phyloP scores from a whole-genome alignment of 1,284 basidiomycete species.

The Austroboletus novae-zelandiae region DNA sequence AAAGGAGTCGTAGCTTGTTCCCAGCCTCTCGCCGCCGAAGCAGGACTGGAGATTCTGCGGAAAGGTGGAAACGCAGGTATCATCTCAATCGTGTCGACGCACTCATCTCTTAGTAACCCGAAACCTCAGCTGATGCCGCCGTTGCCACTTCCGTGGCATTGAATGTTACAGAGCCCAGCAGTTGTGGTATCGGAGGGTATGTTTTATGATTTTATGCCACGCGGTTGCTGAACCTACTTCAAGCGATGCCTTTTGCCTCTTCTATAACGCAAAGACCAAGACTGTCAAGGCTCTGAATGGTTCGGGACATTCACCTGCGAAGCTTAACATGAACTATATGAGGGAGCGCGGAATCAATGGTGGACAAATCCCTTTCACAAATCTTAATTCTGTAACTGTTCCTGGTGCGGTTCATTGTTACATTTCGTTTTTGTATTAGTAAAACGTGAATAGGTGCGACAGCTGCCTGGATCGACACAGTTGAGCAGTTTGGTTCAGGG shows the following conservation, averaged over 20 bases:
- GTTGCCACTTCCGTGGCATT: conserved; percentile 85
- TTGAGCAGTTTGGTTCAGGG: conserved; percentile 83
- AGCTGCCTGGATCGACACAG: conserved; percentile 90
- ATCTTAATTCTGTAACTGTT: conserved; percentile 89
- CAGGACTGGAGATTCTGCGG: conserved; percentile 84
- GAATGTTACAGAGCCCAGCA: conserved; percentile 84
- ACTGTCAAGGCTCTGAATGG: conserved; percentile 83
- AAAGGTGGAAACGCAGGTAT: conserved; percentile 90
- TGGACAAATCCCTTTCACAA: conserved; percentile 63
- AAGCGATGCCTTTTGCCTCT: conserved; percentile 90
- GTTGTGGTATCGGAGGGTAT: conserved; percentile 80
- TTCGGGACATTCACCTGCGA: conserved; percentile 82
- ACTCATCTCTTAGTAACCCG: background rate
- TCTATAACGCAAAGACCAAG: conserved; percentile 82
- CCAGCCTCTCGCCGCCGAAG: conserved; percentile 87
- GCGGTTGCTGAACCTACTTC: conserved; percentile 9
- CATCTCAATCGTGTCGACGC: background rate
- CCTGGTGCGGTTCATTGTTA: conserved; percentile 52
- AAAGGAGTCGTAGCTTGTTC: conserved; percentile 89
- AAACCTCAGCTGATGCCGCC: conserved; percentile 59
- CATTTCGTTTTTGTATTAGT: background rate
- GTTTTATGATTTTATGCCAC: conserved; percentile 13
- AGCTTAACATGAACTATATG: conserved; percentile 74
- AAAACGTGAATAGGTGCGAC: conserved; percentile 63
- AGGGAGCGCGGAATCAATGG: conserved; percentile 70